Evolutionary conservation across 495 filamentous ascomycete genomes (phyloP).

Genomic region (Arthonia radiata): DNA sequence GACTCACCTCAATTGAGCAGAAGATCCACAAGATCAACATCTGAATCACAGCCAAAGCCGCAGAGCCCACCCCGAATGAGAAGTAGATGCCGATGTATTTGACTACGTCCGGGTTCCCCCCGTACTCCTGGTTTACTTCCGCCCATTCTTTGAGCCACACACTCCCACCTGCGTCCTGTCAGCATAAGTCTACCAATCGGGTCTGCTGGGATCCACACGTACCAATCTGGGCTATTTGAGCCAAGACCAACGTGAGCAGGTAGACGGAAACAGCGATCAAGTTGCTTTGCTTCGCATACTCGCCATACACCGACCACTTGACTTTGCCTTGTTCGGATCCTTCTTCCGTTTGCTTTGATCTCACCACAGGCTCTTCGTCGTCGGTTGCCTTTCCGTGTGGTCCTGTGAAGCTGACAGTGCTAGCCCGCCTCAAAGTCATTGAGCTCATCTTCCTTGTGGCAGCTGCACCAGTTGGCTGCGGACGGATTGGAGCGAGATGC

Average conservation of each 20-base stretch:
- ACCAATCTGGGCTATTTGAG: conserved; percentile 55
- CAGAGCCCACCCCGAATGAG: conserved; percentile 74
- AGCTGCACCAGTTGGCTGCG: too few relatives aligned
- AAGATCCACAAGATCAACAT: conserved; percentile 96
- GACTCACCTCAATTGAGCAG: conserved; percentile 78
- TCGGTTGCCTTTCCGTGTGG: conserved; percentile 61
- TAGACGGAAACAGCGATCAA: conserved; percentile 64
- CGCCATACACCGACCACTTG: conserved; percentile 50
- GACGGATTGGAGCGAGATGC: conserved; percentile 45
- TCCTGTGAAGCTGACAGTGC: conserved; percentile 70
- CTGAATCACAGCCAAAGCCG: conserved; percentile 66
- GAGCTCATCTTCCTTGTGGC: too few relatives aligned
- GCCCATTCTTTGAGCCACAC: conserved; percentile 90
- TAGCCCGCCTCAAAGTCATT: conserved; percentile 58
- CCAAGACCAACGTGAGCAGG: conserved; percentile 43
- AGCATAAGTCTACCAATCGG: too few relatives aligned
- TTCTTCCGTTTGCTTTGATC: conserved; percentile 70
- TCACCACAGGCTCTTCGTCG: conserved; percentile 46
- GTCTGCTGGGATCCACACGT: too few relatives aligned
- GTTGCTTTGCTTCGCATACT: conserved; percentile 89
- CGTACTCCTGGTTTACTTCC: conserved; percentile 41
- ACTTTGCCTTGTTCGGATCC: conserved; percentile 82
- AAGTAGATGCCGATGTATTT: conserved; percentile 92
- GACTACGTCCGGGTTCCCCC: conserved; percentile 46
- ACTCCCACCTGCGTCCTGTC: conserved; percentile 29